Evolutionary conservation across 2,329 filamentous ascomycete genomes (phyloP), one percentile per base, ranked within the genome.

Genomic region (Fusarium sp.): DNA sequence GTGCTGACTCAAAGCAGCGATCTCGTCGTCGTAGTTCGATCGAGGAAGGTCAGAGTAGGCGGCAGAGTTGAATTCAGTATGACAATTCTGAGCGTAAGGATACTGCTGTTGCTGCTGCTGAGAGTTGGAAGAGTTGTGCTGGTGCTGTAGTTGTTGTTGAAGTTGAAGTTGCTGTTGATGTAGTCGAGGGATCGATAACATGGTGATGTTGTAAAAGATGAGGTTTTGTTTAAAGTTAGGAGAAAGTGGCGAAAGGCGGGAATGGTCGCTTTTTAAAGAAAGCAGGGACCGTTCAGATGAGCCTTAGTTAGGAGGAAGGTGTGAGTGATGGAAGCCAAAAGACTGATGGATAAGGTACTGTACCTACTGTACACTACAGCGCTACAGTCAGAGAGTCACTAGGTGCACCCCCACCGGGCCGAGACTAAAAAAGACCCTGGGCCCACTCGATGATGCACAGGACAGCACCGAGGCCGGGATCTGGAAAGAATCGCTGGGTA

Each of bases 171-270:
- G 75, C 67, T 76, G 71, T 48, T 76, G 67, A 44, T 73, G 71
- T 60, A 72, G 70, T 38, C 74, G 74, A 63, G 76, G 70, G 61
- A 78, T 70, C 65, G 77, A 78, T 75, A 78, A 70, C 77, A 78
- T 78, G 72, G 50, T 78, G 76, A 60, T 75, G 40, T 57, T 66
- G 68, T 38, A 41, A 64, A 62, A 42, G 49, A 64, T 37, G 48
- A 52, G 52, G 72, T 37, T 70, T 37, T 68, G 71, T 67, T 75
- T 75, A 75, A 69, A 52, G 58, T 75, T 75, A 64, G 42, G 41
- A 61, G 52, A 41, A 60, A 64, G 75, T 76, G 75, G 75, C 75
- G 57, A 73, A 73, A 63, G 63, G 70, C 59, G 67, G 75, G 71
- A 74, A 71, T 63, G 71, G 41, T 73, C 65, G 66, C 53, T 61